Evolutionary conservation across 176 grass and related monocot genomes (phyloP).

Genomic region (Aegilops umbellulata): DNA sequence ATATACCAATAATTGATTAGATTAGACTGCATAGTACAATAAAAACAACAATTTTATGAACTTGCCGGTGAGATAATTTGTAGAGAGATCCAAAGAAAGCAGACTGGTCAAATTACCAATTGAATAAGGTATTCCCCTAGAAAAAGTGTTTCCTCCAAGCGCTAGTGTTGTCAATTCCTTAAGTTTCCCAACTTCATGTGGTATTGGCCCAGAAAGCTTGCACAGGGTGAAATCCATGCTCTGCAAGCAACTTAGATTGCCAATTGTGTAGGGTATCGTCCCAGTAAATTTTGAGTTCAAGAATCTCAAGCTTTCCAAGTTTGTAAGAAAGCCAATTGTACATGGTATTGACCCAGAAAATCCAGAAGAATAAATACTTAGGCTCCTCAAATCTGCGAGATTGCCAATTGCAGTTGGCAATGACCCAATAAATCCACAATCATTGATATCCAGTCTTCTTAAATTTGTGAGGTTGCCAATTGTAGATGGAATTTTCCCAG

Average conservation of each 20-base stretch:
- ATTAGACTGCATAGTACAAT: neutral
- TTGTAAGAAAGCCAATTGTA: neutral
- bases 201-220: neutral
- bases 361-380: neutral
- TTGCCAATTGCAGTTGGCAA: constrained; percentile 6
- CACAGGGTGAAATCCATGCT: neutral
- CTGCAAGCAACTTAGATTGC: neutral
- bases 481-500: neutral
- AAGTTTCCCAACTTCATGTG: neutral
- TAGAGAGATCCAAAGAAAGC: neutral
- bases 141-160: neutral
- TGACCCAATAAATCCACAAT: neutral
- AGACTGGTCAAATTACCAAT: constrained; percentile 35
- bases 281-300: too few relatives aligned
- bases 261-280: too few relatives aligned
- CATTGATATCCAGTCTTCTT: neutral
- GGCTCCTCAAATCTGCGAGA: neutral
- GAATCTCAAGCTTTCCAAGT: too few relatives aligned
- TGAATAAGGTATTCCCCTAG: constrained; percentile 23
- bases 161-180: neutral
- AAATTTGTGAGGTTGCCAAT: neutral
- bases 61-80: constrained; percentile 8
- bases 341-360: neutral
- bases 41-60: too few relatives aligned
- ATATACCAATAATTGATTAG: neutral